Evolutionary conservation across 257 asterid species (phyloP).

Genomic region (Marsdenia floribunda): DNA sequence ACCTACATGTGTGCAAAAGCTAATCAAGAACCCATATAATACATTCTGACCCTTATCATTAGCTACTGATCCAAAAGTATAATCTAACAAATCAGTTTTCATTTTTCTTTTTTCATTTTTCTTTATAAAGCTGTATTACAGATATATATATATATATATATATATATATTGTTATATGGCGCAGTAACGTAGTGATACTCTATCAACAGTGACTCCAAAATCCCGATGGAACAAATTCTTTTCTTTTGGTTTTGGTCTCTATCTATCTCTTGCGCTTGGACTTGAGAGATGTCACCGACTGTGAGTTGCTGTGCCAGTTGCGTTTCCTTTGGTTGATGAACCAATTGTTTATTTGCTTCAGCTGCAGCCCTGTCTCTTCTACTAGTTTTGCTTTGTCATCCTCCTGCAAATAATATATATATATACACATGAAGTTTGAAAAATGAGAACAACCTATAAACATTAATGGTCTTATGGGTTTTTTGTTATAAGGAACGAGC

Average conservation of each 20-base stretch:
- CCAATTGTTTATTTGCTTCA: slow-evolving; percentile 96
- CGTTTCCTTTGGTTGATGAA: slow-evolving; percentile 95
- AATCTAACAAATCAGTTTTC: slow-evolving; percentile 17
- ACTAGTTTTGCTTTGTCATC: slow-evolving; percentile 96
- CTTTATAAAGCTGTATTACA: too few relatives aligned
- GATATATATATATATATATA: too few relatives aligned
- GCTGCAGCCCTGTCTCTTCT: slow-evolving; percentile 86
- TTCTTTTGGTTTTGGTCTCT: neutral
- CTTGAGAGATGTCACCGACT: slow-evolving; percentile 74
- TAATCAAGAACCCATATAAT: slow-evolving; percentile 15
- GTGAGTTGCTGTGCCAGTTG: slow-evolving; percentile 90
- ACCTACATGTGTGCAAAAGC: slow-evolving; percentile 26
- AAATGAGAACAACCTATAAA: too few relatives aligned
- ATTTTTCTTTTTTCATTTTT: neutral
- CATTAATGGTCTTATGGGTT: too few relatives aligned
- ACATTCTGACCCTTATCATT: slow-evolving; percentile 14
- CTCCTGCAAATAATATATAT: slow-evolving; percentile 42
- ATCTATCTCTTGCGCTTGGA: slow-evolving; percentile 87
- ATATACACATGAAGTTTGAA: neutral
- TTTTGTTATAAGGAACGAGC: too few relatives aligned
- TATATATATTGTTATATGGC: too few relatives aligned
- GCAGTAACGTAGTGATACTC: too few relatives aligned
- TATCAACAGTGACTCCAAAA: neutral
- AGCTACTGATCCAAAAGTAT: neutral
- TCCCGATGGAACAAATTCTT: neutral